Evolutionary conservation across 2,329 filamentous ascomycete genomes (phyloP).

Genomic region (Harringtonia lauricola): DNA sequence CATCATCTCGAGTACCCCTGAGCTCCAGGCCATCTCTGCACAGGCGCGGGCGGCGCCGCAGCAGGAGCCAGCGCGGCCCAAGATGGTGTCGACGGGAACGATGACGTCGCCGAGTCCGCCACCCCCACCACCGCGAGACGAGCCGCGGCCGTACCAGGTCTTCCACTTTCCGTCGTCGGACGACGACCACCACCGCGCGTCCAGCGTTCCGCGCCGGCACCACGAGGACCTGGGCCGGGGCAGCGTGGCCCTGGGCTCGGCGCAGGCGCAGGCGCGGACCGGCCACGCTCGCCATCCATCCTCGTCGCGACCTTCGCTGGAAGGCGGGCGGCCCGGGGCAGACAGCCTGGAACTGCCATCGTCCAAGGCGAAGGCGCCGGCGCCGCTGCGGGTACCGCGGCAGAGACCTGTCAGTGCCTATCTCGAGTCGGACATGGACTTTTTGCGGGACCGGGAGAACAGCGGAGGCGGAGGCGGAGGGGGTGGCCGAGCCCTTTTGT

Average conservation of each 20-base stretch:
- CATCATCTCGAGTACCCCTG: constrained; percentile 52
- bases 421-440: constrained; percentile 72
- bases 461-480: not conserved
- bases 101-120: constrained; percentile 57
- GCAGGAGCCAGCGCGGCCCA: constrained; percentile 16
- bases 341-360: constrained; percentile 47
- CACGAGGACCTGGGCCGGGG: constrained; percentile 3
- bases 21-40: constrained; percentile 45
- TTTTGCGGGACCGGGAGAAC: constrained; percentile 63
- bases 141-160: constrained; percentile 30
- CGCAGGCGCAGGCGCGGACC: constrained; percentile 21
- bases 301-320: constrained; percentile 56
- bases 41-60: constrained; percentile 17
- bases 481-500: constrained; percentile 15
- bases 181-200: constrained; percentile 19
- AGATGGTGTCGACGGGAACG: constrained; percentile 55
- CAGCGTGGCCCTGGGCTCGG: constrained; percentile 16
- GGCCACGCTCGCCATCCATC: constrained; percentile 30
- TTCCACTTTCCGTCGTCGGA: constrained; percentile 31
- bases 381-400: constrained; percentile 26
- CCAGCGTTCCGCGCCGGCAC: constrained; percentile 23
- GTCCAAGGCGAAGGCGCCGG: constrained; percentile 43
- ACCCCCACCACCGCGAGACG: constrained; percentile 29
- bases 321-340: constrained; percentile 53
- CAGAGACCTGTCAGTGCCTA: constrained; percentile 72